Evolutionary conservation across 2,329 filamentous ascomycete species (phyloP).

Genomic region (Pseudogymnoascus sp.): DNA sequence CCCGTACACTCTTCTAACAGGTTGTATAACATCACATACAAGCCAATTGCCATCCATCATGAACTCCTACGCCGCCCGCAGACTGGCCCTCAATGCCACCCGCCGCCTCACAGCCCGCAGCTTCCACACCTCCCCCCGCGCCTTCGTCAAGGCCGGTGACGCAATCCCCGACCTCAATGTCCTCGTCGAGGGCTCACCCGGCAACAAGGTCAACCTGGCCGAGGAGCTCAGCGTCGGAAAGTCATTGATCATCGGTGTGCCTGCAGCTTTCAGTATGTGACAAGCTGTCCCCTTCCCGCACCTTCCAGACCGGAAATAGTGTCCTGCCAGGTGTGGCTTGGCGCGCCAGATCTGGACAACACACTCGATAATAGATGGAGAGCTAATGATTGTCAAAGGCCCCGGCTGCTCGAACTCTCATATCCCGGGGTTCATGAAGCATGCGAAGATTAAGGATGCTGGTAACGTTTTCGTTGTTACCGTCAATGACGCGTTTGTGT

Average conservation of each 20-base stretch:
- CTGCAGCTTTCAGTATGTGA: conserved; percentile 62
- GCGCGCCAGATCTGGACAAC: conserved; percentile 40
- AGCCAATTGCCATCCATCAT: conserved; percentile 4
- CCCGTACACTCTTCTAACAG: neutral
- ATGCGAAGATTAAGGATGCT: conserved; percentile 67
- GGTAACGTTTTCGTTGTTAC: conserved; percentile 83
- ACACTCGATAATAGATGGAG: neutral
- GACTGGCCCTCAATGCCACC: conserved; percentile 2
- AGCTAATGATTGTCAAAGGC: conserved; percentile 27
- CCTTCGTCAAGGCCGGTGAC: conserved; percentile 70
- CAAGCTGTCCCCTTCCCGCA: neutral
- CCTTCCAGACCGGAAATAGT: conserved; percentile 8
- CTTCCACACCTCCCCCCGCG: conserved; percentile 59
- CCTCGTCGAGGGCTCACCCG: conserved; percentile 77
- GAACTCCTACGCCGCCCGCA: neutral
- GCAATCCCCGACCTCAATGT: conserved; percentile 67
- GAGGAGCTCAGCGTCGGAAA: conserved; percentile 64
- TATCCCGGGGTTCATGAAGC: conserved; percentile 78
- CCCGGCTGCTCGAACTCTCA: conserved; percentile 62
- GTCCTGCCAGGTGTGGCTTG: conserved; percentile 6
- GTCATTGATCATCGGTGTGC: conserved; percentile 78
- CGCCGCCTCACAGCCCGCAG: conserved; percentile 16
- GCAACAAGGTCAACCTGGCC: conserved; percentile 82
- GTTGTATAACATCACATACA: neutral
- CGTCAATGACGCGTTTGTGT: conserved; percentile 95